Conservation (phyloP, 2,329 filamentous ascomycete genomes). For the Cercospora sp. region DNA sequence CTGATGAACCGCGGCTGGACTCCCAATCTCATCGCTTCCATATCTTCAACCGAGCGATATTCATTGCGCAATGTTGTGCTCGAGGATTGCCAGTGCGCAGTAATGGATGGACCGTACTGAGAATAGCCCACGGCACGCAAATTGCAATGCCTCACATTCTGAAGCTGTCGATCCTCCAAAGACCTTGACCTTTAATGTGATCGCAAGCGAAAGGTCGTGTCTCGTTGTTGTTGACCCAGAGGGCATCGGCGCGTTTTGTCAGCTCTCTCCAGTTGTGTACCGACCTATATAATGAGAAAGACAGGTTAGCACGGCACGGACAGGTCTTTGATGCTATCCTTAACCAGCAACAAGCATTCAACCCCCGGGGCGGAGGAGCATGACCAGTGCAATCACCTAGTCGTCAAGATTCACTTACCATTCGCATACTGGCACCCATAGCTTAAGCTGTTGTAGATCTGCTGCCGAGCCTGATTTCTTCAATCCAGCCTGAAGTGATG, state of each 20-base stretch:
- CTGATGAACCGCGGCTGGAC: neutral
- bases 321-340: neutral
- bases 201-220: conserved; percentile 10
- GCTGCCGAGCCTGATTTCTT: conserved; percentile 12
- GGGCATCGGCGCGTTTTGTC: conserved; percentile 16
- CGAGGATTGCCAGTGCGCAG: neutral
- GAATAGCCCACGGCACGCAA: neutral
- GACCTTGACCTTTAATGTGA: conserved; percentile 11
- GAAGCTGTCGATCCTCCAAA: conserved; percentile 14
- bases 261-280: conserved; percentile 24
- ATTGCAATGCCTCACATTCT: neutral
- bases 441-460: conserved; percentile 19
- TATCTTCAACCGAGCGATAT: neutral
- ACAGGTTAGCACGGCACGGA: neutral
- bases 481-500: conserved; percentile 7
- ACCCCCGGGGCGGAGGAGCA: no score
- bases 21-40: neutral
- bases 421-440: conserved; percentile 25
- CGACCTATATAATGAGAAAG: neutral
- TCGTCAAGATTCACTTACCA: neutral
- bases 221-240: conserved; percentile 22
- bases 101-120: neutral
- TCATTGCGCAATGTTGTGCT: neutral
- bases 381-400: no score
- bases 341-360: no score